phyloP scores from a whole-genome alignment of 78 protist species.

The Dictyostelium discoideum region DNA sequence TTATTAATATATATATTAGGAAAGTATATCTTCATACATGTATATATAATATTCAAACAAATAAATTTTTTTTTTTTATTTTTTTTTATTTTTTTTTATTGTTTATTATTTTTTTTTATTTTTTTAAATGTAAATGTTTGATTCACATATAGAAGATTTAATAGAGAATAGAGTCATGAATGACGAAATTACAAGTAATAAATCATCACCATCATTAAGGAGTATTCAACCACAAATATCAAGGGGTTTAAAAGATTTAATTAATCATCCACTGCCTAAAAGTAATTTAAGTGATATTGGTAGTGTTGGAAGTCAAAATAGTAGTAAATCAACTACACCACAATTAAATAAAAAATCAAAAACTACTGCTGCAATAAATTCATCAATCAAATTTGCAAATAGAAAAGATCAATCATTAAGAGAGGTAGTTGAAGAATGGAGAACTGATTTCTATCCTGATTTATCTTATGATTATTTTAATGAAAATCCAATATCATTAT shows the following conservation, averaged over 20 bases:
- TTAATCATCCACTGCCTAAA: not conserved
- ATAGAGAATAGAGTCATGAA: slow-evolving; percentile 18
- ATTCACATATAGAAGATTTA: slow-evolving; percentile 12
- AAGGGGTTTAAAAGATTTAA: slow-evolving; percentile 12
- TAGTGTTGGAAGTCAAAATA: not conserved
- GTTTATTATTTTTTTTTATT: not conserved
- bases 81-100: not conserved
- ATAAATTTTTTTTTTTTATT: not conserved
- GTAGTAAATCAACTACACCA: not conserved
- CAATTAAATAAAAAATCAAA: not conserved
- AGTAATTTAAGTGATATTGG: not conserved
- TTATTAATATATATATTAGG: too few species aligned
- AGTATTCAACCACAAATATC: slow-evolving; percentile 7
- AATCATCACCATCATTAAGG: not conserved
- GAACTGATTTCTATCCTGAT: slow-evolving; percentile 29
- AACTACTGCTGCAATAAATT: not conserved
- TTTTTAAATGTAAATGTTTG: not conserved
- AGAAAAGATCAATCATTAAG: slow-evolving; percentile 3
- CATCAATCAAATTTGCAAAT: not conserved
- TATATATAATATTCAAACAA: too few species aligned
- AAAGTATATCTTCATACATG: too few species aligned
- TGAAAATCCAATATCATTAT: not conserved
- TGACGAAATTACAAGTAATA: not conserved
- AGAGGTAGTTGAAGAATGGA: slow-evolving; percentile 9
- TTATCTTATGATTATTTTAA: slow-evolving; percentile 5